Evolutionary conservation across 192 early-diverging fungal species (phyloP), one percentile per base, ranked within the genome.

Genomic region (Haplosporangium gracile): DNA sequence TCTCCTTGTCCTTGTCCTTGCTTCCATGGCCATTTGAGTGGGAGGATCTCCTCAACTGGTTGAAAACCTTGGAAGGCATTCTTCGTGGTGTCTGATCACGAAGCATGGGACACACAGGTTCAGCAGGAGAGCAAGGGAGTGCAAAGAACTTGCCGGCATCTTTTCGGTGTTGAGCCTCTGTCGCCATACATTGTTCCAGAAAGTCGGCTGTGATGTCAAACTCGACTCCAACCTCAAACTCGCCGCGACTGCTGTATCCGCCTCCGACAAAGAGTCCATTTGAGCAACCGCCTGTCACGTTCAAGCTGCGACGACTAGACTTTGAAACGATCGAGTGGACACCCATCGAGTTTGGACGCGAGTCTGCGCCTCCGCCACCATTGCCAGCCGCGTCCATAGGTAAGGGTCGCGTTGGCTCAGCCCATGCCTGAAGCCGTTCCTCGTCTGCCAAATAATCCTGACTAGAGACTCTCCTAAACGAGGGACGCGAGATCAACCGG

Each of bases 61-160:
- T 68, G n/a, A 79, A 34, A 2, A 79, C 42, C 68, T 83, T 83
- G 1, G 82, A 75, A 0, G 74, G 65, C 8, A 38, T 55, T 49
- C 73, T 83, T 51, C 22, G 55, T 18, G 77, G 51, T 9, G 65
- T 11, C 2, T 38, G 38, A 32, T 70, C n/a, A 26, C 60, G 39
- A 22, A 20, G 7, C 15, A 32, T 20, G 16, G 36, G 13, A 34
- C 16, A 5, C 32, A 51, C 9, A 18, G 57, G 26, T 22, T 63
- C 57, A 5, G 45, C 34, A 22, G 74, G 78, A 24, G 74, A 68
- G 70, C 74, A 85, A 9, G 83, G 83, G 38, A 85, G 40, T 0
- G 83, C 83, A 74, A 85, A 85, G 70, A 85, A 85, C 53, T 74
- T 85, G 34, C 83, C 83, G 16, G 83, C 83, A 22, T 77, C 83